Evolutionary conservation across 495 filamentous ascomycete genomes (phyloP), one percentile per base, ranked within the genome.

Genomic region (Penicillium angulare): DNA sequence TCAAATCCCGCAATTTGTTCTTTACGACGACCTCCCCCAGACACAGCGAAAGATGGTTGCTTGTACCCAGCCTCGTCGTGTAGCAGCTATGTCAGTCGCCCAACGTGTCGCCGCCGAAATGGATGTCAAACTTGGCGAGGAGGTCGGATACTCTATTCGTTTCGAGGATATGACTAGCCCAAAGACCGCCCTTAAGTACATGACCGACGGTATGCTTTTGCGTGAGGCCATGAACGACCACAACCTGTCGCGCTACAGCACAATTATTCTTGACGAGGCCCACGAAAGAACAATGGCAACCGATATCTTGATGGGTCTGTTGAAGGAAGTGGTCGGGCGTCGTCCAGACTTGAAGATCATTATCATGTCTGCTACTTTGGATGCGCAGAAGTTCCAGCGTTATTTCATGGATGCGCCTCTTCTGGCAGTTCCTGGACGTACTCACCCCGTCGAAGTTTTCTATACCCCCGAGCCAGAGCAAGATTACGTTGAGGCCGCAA

Each of bases 191-290:
- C 75, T 99, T 41, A 99, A 97, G 75, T 99, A 99, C 75, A 97
- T 99, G 95, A 99, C 95, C 23, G 95, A 99, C 67, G 95, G 95
- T 84, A 97, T 97, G 93, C 82, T 99, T 57, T 75, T 97, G 64
- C 79, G 95, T 55, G 95, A 99, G 75, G 91, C 95, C 26, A 99
- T 99, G 95, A 85, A 95, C 72, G 95, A 99, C 68, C 86, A 90
- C 71, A 79, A 92, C 56, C 78, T 99, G 57, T 81, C 81, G 16
- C 86, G 92, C 9, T 99, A 99, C 74, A 92, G 91, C 77, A 93
- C 88, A 54, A 97, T 99, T 64, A 99, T 99, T 64, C 85, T 99
- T 50, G 95, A 99, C 68, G 92, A 97, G 71, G 92, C 92, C 41
- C 92, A 97, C 81, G 92, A 97, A 73, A 82, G 92, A 63, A 97